Evolutionary conservation across 1,284 basidiomycete species (phyloP), one percentile per base, ranked within the genome.

Genomic region (Melampsora americana): DNA sequence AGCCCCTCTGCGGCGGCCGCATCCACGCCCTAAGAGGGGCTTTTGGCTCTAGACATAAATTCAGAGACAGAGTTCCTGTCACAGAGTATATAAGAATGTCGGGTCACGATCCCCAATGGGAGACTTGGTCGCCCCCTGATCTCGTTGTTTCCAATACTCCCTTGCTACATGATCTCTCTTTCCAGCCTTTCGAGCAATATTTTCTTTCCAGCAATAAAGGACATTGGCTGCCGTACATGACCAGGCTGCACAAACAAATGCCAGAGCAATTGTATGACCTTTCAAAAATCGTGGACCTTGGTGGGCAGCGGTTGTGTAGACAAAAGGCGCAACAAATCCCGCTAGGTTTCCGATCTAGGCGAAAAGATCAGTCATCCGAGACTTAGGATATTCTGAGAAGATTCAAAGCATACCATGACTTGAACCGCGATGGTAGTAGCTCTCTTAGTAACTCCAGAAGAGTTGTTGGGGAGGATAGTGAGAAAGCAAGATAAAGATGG

Each of bases 51-150:
- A n/a, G 5, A 42, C 5, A 12, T 5, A 42, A 11, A 42, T 42
- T 42, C 39, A 7, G 53, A 23, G 20, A 56, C 53, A 23, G 12
- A 56, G 53, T 23, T 56, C 53, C 20, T 56, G 26, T 39, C 61
- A 77, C 4, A 77, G 11, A 18, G 76, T 77, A 39, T 66, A 35
- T 32, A 65, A 42, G n/a, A 77, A 77, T 46, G 64, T 26, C 3
- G 80, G 80, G 39, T 76, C 77, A 20, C 80, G 61, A 61, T 81
- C 80, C 9, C 80, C 80, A 50, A 81, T 81, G 1, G 80, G 80
- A 2, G 79, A 79, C 23, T 62, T 68, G 0, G 79, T 81, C 71
- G 78, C 79, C 4, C 79, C 78, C 56, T 79, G 65, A 18, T 77
- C 69, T 18, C 80, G 78, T 35, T 80, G 68, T 42, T 35, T 64